phyloP scores from a whole-genome alignment of 306 rosid genomes.

The Rosa chinensis region DNA sequence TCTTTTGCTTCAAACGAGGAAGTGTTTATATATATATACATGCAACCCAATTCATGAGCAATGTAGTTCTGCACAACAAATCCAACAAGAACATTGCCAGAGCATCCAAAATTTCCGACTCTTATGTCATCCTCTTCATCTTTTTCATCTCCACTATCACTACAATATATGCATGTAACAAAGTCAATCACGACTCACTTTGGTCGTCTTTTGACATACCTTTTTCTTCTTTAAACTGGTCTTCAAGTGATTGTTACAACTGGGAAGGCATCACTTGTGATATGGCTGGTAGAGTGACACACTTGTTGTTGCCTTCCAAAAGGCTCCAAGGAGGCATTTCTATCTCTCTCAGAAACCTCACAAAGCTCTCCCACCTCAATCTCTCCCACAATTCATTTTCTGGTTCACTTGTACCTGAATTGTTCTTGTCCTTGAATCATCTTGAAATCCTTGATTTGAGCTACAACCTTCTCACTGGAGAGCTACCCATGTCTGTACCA shows the following conservation, averaged over 20 bases:
- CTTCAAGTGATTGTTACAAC: slow-evolving; percentile 3
- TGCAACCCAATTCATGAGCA: not conserved
- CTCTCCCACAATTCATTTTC: not conserved
- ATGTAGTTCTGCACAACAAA: too few species aligned
- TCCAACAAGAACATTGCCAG: not conserved
- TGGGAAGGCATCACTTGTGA: slow-evolving; percentile 11
- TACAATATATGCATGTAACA: slow-evolving; percentile 1
- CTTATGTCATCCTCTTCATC: not conserved
- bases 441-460: slow-evolving; percentile 9
- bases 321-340: not conserved
- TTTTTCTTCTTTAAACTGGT: not conserved
- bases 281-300: not conserved
- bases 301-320: not conserved
- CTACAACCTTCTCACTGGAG: not conserved
- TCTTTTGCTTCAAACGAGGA: too few species aligned
- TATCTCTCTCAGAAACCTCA: not conserved
- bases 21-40: not conserved
- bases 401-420: not conserved
- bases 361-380: not conserved
- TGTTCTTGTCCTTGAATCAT: not conserved
- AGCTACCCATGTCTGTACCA: not conserved
- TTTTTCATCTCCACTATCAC: not conserved
- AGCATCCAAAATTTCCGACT: not conserved
- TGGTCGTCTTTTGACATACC: not conserved
- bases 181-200: not conserved